These are phyloP conservation scores for Pseudomonodictys pantanalensis DNA, from an alignment of 495 filamentous ascomycete species.

Conservation along the genomic window DNA sequence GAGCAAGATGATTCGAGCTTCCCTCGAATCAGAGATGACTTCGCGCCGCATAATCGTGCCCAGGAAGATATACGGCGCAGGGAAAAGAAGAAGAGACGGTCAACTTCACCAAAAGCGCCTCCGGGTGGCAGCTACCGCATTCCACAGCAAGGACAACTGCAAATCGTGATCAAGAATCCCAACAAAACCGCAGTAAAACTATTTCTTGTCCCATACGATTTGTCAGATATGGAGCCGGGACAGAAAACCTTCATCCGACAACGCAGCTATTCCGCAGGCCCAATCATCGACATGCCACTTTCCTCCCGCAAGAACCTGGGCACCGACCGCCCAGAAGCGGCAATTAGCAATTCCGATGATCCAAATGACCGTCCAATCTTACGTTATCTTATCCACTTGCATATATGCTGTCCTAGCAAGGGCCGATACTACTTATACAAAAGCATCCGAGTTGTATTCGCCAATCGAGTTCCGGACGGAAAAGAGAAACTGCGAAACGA, in stretches of 20 bases:
- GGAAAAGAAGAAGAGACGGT: slow-evolving; percentile 49
- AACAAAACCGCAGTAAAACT: slow-evolving; percentile 96
- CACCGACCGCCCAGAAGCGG: slow-evolving; percentile 44
- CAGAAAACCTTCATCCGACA: slow-evolving; percentile 97
- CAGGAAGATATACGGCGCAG: slow-evolving; percentile 46
- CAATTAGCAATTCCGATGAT: slow-evolving; percentile 46
- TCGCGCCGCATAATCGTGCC: neutral
- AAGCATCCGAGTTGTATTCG: slow-evolving; percentile 90
- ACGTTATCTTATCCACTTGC: slow-evolving; percentile 88
- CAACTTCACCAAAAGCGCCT: slow-evolving; percentile 45
- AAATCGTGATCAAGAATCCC: slow-evolving; percentile 95
- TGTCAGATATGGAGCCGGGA: slow-evolving; percentile 90
- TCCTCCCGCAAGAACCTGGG: slow-evolving; percentile 49
- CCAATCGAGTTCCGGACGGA: slow-evolving; percentile 94
- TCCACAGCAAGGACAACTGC: slow-evolving; percentile 89
- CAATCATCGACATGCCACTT: slow-evolving; percentile 68
- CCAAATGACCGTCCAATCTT: slow-evolving; percentile 72
- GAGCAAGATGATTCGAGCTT: slow-evolving; percentile 24
- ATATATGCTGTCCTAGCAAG: slow-evolving; percentile 83
- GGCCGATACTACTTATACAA: slow-evolving; percentile 91
- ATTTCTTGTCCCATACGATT: slow-evolving; percentile 92
- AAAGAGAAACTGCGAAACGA: slow-evolving; percentile 93
- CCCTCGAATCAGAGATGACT: neutral
- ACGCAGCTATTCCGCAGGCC: slow-evolving; percentile 86
- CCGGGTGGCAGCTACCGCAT: slow-evolving; percentile 90